phyloP scores from a whole-genome alignment of 2,329 filamentous ascomycete species.

The Pyrenophora tritici-repentis region DNA sequence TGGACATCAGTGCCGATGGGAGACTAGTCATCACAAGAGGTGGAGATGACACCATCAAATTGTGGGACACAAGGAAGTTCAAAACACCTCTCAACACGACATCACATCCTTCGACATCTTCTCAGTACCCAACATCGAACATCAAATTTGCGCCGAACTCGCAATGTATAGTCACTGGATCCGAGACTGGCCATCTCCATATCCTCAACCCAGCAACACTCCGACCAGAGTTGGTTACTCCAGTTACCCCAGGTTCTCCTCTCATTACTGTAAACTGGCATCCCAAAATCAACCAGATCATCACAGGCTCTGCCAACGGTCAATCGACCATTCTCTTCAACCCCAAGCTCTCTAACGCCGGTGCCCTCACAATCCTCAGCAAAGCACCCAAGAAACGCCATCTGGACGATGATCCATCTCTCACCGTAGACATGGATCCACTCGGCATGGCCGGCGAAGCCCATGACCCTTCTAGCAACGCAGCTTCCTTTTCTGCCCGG shows the following conservation, averaged over 20 bases:
- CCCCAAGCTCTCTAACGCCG: conserved; percentile 77
- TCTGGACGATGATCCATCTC: conserved; percentile 86
- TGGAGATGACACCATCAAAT: conserved; percentile 89
- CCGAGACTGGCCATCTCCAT: conserved; percentile 81
- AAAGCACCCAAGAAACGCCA: conserved; percentile 93
- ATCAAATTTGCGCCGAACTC: conserved; percentile 88
- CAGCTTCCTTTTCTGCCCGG: conserved; percentile 60
- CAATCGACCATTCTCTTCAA: conserved; percentile 91
- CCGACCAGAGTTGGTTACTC: conserved; percentile 79
- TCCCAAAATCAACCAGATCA: conserved; percentile 90
- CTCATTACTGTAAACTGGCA: conserved; percentile 91
- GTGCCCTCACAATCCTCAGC: conserved; percentile 87
- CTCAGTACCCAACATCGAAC: conserved; percentile 80
- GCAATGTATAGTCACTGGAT: conserved; percentile 86
- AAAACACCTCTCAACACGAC: conserved; percentile 83
- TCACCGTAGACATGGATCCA: conserved; percentile 75
- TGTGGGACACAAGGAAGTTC: conserved; percentile 97
- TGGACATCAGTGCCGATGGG: conserved; percentile 90
- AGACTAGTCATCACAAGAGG: conserved; percentile 88
- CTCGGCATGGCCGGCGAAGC: conserved; percentile 82
- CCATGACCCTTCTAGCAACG: conserved; percentile 65
- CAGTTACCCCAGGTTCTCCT: conserved; percentile 82
- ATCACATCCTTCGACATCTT: conserved; percentile 79
- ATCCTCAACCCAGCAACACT: conserved; percentile 94
- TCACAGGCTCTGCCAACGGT: conserved; percentile 89